Evolutionary conservation across 139 green algal genomes (phyloP).

Genomic region (Pseudopediastrum boryanum): DNA sequence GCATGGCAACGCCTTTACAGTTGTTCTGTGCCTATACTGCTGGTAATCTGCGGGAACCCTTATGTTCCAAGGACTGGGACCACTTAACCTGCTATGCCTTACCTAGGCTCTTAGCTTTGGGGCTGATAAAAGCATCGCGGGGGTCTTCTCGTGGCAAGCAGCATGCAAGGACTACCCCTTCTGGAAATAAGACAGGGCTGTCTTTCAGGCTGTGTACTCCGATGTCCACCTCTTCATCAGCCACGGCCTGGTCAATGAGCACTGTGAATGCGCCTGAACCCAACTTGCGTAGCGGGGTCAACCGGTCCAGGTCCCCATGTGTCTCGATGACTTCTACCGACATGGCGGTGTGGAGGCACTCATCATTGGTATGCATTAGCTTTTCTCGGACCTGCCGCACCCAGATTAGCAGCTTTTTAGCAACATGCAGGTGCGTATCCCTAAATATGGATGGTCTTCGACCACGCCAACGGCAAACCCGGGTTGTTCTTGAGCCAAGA

Average conservation of each 20-base stretch:
- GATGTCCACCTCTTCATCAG: slow-evolving; percentile 10
- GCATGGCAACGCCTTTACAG: too few relatives aligned
- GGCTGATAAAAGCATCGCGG: slow-evolving; percentile 29
- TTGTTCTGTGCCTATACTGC: too few relatives aligned
- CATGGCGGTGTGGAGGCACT: too few relatives aligned
- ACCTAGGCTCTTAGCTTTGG: slow-evolving; percentile 20
- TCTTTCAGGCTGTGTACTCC: slow-evolving; percentile 31
- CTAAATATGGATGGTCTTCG: too few relatives aligned
- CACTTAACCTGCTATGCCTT: neutral
- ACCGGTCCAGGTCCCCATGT: slow-evolving; percentile 18
- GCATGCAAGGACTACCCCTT: slow-evolving; percentile 19
- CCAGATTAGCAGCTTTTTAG: too few relatives aligned
- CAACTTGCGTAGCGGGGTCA: slow-evolving; percentile 7
- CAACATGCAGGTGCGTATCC: too few relatives aligned
- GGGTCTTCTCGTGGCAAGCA: slow-evolving; percentile 26
- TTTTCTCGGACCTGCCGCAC: too few relatives aligned
- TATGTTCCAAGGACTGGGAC: too few relatives aligned
- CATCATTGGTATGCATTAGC: too few relatives aligned
- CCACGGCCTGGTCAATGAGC: slow-evolving; percentile 30
- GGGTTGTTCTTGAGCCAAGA: neutral
- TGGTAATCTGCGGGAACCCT: too few relatives aligned
- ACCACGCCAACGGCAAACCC: too few relatives aligned
- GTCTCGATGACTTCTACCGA: neutral
- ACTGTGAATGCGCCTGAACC: slow-evolving; percentile 32
- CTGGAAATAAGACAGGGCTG: slow-evolving; percentile 5